Percentiles rank a stretch among this genome's conserved stretches.
Evolutionary conservation across 164 flowering plant genomes (phyloP).

Genomic region (Vitis labrusca): DNA sequence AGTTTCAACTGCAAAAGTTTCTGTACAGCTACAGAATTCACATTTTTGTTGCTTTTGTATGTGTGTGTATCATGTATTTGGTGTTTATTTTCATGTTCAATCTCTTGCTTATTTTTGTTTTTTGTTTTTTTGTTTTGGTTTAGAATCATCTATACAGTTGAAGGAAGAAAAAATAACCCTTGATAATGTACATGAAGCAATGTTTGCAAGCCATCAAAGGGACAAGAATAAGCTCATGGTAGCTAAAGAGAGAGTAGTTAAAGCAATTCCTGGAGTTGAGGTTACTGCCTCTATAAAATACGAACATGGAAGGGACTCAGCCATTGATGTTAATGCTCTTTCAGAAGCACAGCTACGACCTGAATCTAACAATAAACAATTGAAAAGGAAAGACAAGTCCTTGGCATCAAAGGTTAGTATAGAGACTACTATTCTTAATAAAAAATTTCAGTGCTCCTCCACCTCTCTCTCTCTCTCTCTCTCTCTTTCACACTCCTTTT

Average conservation of each 20-base stretch:
- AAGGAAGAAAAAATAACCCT: constrained; percentile 21
- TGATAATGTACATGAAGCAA: constrained; percentile 24
- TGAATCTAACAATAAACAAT: constrained; percentile 10
- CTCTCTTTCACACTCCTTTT: not conserved
- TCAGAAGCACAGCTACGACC: constrained; percentile 14
- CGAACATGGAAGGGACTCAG: constrained; percentile 19
- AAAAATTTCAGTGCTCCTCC: too few species aligned
- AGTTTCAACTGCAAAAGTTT: too few species aligned
- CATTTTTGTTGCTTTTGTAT: too few species aligned
- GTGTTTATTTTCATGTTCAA: not conserved
- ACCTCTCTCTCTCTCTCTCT: not conserved
- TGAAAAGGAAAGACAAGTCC: constrained; percentile 29
- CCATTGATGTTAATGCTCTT: constrained; percentile 9
- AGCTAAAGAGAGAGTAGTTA: constrained; percentile 9
- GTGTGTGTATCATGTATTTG: too few species aligned
- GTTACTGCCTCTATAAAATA: constrained; percentile 19
- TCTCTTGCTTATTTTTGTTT: not conserved
- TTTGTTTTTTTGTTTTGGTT: constrained; percentile 3
- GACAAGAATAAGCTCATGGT: constrained; percentile 15
- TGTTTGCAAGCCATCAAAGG: constrained; percentile 17
- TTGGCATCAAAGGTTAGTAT: constrained; percentile 22
- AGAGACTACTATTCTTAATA: not conserved
- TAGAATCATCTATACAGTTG: constrained; percentile 30
- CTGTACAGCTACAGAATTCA: too few species aligned
- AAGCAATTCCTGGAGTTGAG: constrained; percentile 13